Base-by-base conservation (phyloP, 169 alveolate genomes). In the Plasmodium fragile region DNA sequence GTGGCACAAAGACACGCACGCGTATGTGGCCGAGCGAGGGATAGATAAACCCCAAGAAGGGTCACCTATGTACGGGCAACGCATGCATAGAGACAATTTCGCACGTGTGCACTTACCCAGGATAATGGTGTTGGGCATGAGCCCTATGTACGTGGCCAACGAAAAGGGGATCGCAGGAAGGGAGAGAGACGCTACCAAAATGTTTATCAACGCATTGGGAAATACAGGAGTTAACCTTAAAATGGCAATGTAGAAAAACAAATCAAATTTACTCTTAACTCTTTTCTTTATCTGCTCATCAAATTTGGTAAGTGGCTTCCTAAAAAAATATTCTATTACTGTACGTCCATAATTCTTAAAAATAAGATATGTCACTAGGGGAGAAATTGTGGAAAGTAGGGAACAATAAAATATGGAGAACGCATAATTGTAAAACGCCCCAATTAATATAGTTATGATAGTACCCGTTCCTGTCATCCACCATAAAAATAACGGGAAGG, bases 391-490 rank as follows among this genome's bases (percentile, higher is more conserved):
- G 7, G 94, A 78, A 25, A 89, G 72, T 13, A 89, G 45, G 25
- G 94, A 78, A 89, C 94, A 89, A 43, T 89, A 89, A 41, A 89
- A 36, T 4, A 89, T 89, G 18, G 94, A 89, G 41, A 89, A 89
- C 8, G 53, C 52, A 89, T 89, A 89, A 89, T 69, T 80, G 55
- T 89, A 89, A 77, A 89, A 79, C 28, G 94, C 94, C 34, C 94
- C 94, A 36, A 89, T 89, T 32, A 89, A 52, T 79, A 89, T 79
- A 3, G 94, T 89, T 89, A 89, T 89, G 52, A 59, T 52, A 72
- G 81, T 79, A 53, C 82, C 94, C 22, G 94, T 80, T 45, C 94
- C 94, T 28, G 94, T 79, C 91, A 89, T 89, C 94, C 94, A 89
- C 94, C 94, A 89, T 89, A 89, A 89, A 59, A 89, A 89, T 49